Base-by-base conservation (phyloP, 805 yeast species). In the Gaillardinia entomophila region DNA sequence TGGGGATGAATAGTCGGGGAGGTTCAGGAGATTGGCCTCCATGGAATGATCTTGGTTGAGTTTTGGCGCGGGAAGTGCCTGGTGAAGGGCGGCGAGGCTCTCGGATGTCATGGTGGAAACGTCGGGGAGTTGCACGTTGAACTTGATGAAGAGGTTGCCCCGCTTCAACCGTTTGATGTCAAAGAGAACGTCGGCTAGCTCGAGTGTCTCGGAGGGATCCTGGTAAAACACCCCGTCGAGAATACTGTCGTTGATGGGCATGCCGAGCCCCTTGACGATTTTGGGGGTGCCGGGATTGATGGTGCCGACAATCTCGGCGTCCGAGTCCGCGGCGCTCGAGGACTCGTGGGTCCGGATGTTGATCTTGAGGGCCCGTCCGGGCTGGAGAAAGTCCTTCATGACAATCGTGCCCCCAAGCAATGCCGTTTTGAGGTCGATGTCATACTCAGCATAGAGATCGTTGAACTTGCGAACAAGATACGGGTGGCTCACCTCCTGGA, bases 351-450 rank as follows among this genome's bases (percentile, higher is more conserved):
- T 58, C 38, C 63, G 63, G n/a, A 65, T 45, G 27, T 36, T 45
- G 1, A 66, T 38, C 19, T 47, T 46, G 16, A 66, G 36, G 20
- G 52, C 45, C 24, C 57, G 53, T 7, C 57, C 63, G 38, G 55
- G 27, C 52, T 61, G 46, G 11, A 63, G 32, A 27, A 53, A 64
- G 38, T 64, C 51, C 6, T 43, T 42, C 6, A 66, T 36, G 7
- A 50, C 56, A 11, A 78, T 41, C 3, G 50, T 40, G 1, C 84
- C 84, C n/a, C 84, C 84, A 28, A 74, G 51, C 10, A 78, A 49
- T 6, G 81, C 78, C 0, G 79, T 76, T 30, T 61, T 50, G 36
- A 78, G 52, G 45, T 73, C 77, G 20, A 78, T 62, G 28, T 66
- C 61, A 25, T 61, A 59, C 19, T 58, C 67, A 47, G 65, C 49